Conservation (phyloP, 805 yeast genomes). For the Kuraishia ogatae region DNA sequence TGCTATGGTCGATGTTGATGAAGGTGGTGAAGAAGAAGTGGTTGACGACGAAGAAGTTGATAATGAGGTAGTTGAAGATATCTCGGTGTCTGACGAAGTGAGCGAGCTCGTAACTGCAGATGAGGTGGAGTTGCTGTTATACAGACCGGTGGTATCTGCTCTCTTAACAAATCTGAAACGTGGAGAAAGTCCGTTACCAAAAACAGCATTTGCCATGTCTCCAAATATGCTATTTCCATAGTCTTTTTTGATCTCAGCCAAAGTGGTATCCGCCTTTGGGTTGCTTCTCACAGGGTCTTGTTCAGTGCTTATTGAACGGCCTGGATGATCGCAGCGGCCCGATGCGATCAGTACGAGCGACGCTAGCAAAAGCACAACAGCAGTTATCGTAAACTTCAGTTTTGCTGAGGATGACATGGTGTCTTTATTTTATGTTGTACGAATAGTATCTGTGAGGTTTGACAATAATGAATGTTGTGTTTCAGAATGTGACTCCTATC, state of each 20-base stretch:
- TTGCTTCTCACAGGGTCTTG: background rate
- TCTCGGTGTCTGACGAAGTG: background rate
- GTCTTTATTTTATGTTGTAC: background rate
- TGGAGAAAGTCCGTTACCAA: constrained; percentile 8
- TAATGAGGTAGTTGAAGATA: background rate
- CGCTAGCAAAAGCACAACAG: background rate
- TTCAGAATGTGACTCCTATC: background rate
- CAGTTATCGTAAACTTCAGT: background rate
- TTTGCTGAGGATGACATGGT: background rate
- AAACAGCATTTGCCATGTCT: background rate
- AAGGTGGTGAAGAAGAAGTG: background rate
- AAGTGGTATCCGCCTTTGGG: background rate
- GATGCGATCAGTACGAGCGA: background rate
- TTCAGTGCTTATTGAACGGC: background rate
- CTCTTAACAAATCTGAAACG: constrained; percentile 16
- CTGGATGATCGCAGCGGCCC: background rate
- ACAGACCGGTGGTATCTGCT: constrained; percentile 7
- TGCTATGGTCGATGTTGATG: background rate
- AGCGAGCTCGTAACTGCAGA: background rate
- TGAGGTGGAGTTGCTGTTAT: constrained; percentile 2
- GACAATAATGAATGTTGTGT: background rate
- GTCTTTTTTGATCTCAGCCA: background rate
- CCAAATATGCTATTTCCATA: background rate
- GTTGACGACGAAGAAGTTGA: background rate
- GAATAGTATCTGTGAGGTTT: background rate